Evolutionary conservation across 345 rosid genomes (phyloP), one percentile per base, ranked within the genome.

Genomic region (Eucalyptus camaldulensis): DNA sequence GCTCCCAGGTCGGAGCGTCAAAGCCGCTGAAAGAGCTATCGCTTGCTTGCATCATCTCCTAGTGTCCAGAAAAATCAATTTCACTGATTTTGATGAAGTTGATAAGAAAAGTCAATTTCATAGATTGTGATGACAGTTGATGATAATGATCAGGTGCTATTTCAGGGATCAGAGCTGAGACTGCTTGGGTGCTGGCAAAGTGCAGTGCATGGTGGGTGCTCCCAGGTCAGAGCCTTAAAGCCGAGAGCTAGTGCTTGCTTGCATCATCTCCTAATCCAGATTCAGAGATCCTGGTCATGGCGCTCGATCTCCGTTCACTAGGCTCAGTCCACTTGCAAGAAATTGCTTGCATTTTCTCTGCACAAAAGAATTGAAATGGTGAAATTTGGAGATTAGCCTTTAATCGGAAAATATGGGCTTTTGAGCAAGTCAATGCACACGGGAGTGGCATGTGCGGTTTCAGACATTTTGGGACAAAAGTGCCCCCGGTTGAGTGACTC

Each of bases 81-180:
- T 24, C 62, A 56, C 62, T 56, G 29, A 56, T 56, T 24, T 24
- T 0, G 6, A 31, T 9, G 44, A 19, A 49, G 29, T 31, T 11
- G 37, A 65, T 65, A 2, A 65, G 37, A 65, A 65, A 14, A 65
- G 47, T 37, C 45, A 72, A 72, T 37, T 37, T 65, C 76, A 65
- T 65, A 13, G 37, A 65, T 65, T 65, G 37, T 65, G 33, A 62
- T 62, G 31, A 62, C 69, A 5, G 8, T 45, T 8, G 53, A 43
- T 85, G 47, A 15, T 88, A 10, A 54, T 69, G 47, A n/a, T 80
- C 72, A 96, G 99, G 99, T n/a, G 98, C 97, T 12, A 96, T 99
- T 91, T 97, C 98, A 31, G 99, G 98, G 88, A 96, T 96, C 13
- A 98, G 99, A 88, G 96, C 94, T 7, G 99, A 97, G 95, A 96